Conservation (phyloP, 2,329 filamentous ascomycete species). For the Diaporthe ampelina region DNA sequence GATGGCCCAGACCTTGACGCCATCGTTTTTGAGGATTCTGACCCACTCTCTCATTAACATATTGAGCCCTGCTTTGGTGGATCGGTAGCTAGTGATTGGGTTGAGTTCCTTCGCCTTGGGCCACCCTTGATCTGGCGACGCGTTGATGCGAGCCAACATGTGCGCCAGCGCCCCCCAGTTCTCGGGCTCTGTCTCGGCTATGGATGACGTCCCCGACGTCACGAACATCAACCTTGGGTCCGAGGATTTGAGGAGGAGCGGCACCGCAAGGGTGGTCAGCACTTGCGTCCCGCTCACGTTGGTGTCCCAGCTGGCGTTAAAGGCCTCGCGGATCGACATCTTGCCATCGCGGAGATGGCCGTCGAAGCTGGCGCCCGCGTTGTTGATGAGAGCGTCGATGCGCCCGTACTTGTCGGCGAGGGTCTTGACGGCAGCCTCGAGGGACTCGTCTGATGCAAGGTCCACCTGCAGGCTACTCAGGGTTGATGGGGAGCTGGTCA, state of each 20-base stretch:
- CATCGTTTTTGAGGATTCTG: slow-evolving; percentile 52
- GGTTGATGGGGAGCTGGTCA: slow-evolving; percentile 55
- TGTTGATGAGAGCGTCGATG: slow-evolving; percentile 69
- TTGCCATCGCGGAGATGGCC: slow-evolving; percentile 46
- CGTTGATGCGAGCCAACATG: slow-evolving; percentile 28
- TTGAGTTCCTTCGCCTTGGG: slow-evolving; percentile 54
- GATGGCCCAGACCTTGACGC: slow-evolving; percentile 57
- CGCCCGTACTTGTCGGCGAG: slow-evolving; percentile 58
- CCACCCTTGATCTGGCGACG: slow-evolving; percentile 55
- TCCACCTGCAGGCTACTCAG: slow-evolving; percentile 66
- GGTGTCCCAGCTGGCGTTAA: slow-evolving; percentile 62
- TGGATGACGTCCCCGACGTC: slow-evolving; percentile 59
- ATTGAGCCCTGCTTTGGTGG: slow-evolving; percentile 60
- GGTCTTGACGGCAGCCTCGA: slow-evolving; percentile 59
- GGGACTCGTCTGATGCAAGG: slow-evolving; percentile 65
- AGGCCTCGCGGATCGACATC: slow-evolving; percentile 55
- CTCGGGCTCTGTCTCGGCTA: slow-evolving; percentile 49
- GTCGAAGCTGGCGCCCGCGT: slow-evolving; percentile 64
- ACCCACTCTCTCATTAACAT: slow-evolving; percentile 65
- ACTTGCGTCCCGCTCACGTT: slow-evolving; percentile 65
- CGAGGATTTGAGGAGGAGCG: slow-evolving; percentile 59
- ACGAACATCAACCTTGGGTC: slow-evolving; percentile 65
- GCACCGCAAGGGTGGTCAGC: slow-evolving; percentile 55
- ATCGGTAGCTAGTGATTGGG: slow-evolving; percentile 52
- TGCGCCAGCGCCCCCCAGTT: slow-evolving; percentile 48